A percentile compares a stretch with the other conserved stretches of the same genome.
phyloP scores from a whole-genome alignment of 345 rosid genomes.

The Eucalyptus marginata region DNA sequence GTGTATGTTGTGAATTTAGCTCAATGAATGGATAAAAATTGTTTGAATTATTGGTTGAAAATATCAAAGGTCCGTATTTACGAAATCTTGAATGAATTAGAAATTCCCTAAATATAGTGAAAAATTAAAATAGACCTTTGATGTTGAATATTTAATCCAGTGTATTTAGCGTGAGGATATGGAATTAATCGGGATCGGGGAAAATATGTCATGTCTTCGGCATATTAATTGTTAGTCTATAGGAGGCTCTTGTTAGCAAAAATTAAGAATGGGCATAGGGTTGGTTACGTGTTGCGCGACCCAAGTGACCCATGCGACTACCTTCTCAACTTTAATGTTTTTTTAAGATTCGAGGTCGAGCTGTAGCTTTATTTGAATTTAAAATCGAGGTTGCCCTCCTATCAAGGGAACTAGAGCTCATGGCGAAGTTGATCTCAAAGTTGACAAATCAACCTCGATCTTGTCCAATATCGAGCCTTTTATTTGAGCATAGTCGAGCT shows the following conservation, averaged over 20 bases:
- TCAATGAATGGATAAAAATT: not conserved
- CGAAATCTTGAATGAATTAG: not conserved
- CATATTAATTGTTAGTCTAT: not conserved
- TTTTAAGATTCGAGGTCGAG: not conserved
- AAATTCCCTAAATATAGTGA: not conserved
- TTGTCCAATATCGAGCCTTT: not conserved
- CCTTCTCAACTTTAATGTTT: not conserved
- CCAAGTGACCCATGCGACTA: accelerated
- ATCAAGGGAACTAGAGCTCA: not conserved
- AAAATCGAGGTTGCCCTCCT: not conserved
- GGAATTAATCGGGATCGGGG: accelerated
- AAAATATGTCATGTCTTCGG: not conserved
- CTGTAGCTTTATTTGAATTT: not conserved
- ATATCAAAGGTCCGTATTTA: accelerated
- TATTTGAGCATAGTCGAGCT: not conserved
- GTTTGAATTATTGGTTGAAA: not conserved
- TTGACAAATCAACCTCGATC: not conserved
- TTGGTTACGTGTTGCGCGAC: too few species aligned
- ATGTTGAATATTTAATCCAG: accelerated
- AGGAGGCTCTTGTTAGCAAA: not conserved
- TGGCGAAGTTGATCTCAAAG: not conserved
- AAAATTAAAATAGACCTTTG: not conserved
- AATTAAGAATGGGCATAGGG: not conserved
- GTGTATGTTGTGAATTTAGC: not conserved
- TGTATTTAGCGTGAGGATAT: not conserved